Percentiles rank a stretch among this genome's conserved stretches.
Conservation (phyloP, 2,329 filamentous ascomycete genomes). For the Fusarium pseudograminearum region DNA sequence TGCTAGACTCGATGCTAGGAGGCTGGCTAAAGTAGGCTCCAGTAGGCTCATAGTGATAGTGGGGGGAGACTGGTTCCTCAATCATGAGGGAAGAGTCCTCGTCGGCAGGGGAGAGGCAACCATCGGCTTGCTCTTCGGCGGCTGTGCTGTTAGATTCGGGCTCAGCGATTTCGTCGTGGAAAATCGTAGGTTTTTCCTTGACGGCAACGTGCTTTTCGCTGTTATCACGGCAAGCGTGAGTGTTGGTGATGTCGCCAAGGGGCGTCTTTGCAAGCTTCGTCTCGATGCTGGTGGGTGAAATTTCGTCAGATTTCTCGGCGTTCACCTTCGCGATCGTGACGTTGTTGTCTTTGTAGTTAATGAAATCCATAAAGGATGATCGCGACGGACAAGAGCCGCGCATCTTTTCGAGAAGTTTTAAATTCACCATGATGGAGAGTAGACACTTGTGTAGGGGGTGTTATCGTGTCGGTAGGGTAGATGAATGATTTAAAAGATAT, state of each 20-base stretch:
- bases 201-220: background rate
- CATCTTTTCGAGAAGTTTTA: slow-evolving; percentile 8
- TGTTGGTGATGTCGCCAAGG: background rate
- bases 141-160: background rate
- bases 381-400: slow-evolving; percentile 5
- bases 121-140: background rate
- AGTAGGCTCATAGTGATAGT: no score
- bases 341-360: background rate
- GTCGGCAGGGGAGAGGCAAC: no score
- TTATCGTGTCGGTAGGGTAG: background rate
- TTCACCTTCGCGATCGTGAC: background rate
- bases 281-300: background rate
- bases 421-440: background rate
- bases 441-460: background rate
- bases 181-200: background rate
- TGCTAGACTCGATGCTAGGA: background rate
- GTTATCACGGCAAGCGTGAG: background rate
- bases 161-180: no score
- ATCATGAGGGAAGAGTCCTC: background rate
- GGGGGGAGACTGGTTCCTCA: background rate
- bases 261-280: background rate
- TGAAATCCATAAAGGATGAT: slow-evolving; percentile 12
- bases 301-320: background rate
- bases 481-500: background rate
- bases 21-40: background rate